Conservation (phyloP, 208 protist genomes). For the Acanthamoeba sp. region DNA sequence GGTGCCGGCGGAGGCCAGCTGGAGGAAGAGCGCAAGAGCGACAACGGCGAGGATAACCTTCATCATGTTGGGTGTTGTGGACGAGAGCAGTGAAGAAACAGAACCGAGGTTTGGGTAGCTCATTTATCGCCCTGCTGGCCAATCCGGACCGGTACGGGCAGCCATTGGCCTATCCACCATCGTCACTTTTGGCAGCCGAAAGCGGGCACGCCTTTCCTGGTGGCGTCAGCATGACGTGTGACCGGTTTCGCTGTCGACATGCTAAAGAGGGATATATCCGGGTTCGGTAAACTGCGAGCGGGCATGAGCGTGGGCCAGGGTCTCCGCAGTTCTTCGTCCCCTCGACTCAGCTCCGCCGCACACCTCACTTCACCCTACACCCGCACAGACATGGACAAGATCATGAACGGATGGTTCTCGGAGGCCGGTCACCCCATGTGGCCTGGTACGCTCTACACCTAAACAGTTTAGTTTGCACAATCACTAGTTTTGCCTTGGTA, state of each 20-base stretch:
- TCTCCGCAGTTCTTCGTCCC: conserved; percentile 23
- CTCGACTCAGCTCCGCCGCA: neutral
- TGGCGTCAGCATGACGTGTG: too few species aligned
- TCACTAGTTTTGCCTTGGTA: neutral
- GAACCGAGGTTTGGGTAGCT: neutral
- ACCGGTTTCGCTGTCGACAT: too few species aligned
- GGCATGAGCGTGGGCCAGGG: too few species aligned
- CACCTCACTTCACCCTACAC: neutral
- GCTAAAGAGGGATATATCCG: too few species aligned
- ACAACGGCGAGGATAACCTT: neutral
- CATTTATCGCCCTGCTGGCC: too few species aligned
- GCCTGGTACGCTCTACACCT: conserved; percentile 56
- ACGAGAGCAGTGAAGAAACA: too few species aligned
- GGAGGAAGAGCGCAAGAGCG: neutral
- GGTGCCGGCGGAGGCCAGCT: neutral
- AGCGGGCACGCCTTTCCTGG: too few species aligned
- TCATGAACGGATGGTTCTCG: conserved; percentile 73
- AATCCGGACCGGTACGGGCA: too few species aligned
- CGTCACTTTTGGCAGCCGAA: too few species aligned
- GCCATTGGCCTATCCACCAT: too few species aligned
- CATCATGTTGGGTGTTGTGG: neutral
- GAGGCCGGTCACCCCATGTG: conserved; percentile 61
- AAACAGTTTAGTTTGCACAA: neutral
- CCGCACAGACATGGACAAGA: conserved; percentile 62
- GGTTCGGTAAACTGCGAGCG: too few species aligned